Conservation (phyloP, 352 stramenopile genomes). For the Phytophthora syringae region DNA sequence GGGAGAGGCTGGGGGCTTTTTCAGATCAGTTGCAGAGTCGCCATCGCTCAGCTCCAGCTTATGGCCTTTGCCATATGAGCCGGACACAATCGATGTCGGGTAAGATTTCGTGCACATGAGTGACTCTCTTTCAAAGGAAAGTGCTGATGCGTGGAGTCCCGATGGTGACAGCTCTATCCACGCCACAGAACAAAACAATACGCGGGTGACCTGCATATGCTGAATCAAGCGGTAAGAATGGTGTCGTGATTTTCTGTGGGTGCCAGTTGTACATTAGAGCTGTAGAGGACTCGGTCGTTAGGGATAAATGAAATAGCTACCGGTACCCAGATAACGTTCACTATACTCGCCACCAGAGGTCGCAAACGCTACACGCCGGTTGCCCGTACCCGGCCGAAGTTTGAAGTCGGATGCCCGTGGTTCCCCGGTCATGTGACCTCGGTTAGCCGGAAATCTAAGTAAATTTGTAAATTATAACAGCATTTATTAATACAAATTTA, state of each 20-base stretch:
- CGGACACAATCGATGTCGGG: background rate
- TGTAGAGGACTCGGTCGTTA: too few relatives aligned
- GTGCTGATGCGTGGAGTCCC: background rate
- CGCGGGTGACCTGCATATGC: background rate
- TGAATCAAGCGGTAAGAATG: background rate
- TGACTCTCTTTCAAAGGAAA: background rate
- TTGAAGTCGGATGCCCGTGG: too few relatives aligned
- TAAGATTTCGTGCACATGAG: constrained; percentile 16
- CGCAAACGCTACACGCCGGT: too few relatives aligned
- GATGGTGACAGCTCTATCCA: background rate
- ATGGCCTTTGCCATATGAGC: constrained; percentile 3
- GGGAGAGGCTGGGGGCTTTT: background rate
- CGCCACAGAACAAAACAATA: background rate
- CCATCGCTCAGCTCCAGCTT: background rate
- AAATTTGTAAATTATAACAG: too few relatives aligned
- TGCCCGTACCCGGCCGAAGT: too few relatives aligned
- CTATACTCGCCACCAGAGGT: too few relatives aligned
- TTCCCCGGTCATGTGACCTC: too few relatives aligned
- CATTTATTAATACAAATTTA: too few relatives aligned
- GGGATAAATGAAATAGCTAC: too few relatives aligned
- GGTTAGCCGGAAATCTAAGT: too few relatives aligned
- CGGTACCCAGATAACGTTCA: too few relatives aligned
- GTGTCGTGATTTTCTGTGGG: background rate
- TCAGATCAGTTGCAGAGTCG: background rate
- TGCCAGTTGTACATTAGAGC: too few relatives aligned